Evolutionary conservation across 2,329 filamentous ascomycete species (phyloP).

Genomic region (Aspergillus amoenus): DNA sequence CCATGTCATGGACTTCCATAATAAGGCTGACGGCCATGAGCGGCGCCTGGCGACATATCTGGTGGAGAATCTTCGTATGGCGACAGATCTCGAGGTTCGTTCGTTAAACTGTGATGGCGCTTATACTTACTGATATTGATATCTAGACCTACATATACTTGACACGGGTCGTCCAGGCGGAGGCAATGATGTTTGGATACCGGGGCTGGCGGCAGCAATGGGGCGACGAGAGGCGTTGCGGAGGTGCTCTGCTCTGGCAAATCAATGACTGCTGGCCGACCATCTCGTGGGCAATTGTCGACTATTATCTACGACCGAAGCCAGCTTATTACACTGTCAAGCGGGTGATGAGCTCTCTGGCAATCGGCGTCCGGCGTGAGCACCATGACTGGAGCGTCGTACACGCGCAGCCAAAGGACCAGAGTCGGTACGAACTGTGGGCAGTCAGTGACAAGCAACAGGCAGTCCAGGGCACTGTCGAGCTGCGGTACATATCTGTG

Average conservation of each 20-base stretch:
- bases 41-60: neutral
- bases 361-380: constrained; percentile 56
- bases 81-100: constrained; percentile 55
- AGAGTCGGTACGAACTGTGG: constrained; percentile 57
- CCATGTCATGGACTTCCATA: constrained; percentile 56
- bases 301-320: constrained; percentile 63
- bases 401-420: constrained; percentile 54
- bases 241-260: constrained; percentile 49
- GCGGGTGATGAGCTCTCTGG: constrained; percentile 56
- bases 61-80: constrained; percentile 55
- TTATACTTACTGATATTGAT: accelerated
- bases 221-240: constrained; percentile 46
- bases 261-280: constrained; percentile 58
- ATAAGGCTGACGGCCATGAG: constrained; percentile 27
- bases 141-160: constrained; percentile 62
- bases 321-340: constrained; percentile 62
- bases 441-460: constrained; percentile 50
- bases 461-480: constrained; percentile 31
- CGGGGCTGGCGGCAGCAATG: constrained; percentile 53
- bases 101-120: constrained; percentile 30
- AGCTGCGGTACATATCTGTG: constrained; percentile 54
- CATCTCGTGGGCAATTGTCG: constrained; percentile 62
- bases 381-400: constrained; percentile 62
- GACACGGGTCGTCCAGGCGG: constrained; percentile 61
- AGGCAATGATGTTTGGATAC: constrained; percentile 61